These are phyloP conservation scores for Testicularia cyperi DNA, from an alignment of 1,284 basidiomycete genomes.

Conservation along the genomic window DNA sequence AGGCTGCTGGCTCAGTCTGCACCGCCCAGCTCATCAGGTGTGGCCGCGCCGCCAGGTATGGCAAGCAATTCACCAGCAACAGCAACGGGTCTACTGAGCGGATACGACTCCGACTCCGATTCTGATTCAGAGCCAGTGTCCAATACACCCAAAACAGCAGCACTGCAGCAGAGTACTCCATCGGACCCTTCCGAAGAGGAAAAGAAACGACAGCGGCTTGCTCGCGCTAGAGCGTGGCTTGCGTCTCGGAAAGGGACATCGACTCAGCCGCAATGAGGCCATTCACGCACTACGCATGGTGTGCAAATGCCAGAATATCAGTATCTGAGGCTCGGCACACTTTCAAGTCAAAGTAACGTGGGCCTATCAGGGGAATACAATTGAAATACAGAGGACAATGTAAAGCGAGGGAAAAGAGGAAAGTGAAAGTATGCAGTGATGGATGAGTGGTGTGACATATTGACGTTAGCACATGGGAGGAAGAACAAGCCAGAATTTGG, in stretches of 20 bases:
- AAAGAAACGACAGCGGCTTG: slow-evolving; percentile 15
- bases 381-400: slow-evolving; percentile 34
- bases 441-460: slow-evolving; percentile 6
- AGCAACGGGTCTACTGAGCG: neutral
- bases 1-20: neutral
- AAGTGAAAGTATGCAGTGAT: neutral
- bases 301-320: slow-evolving; percentile 5
- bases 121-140: too few relatives aligned
- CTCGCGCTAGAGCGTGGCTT: slow-evolving; percentile 18
- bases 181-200: neutral
- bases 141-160: neutral
- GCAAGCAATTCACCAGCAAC: neutral
- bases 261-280: neutral
- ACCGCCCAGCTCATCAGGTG: neutral
- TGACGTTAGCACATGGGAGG: neutral
- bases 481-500: too few relatives aligned
- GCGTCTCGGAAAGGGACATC: slow-evolving; percentile 4
- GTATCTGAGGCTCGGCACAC: too few relatives aligned
- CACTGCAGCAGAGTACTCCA: neutral
- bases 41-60: too few relatives aligned
- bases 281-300: neutral
- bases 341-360: too few relatives aligned
- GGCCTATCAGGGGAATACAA: slow-evolving; percentile 32
- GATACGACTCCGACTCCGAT: slow-evolving; percentile 4
- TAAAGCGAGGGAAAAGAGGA: neutral